These are phyloP conservation scores for Crataegus laevigata DNA, from an alignment of 306 rosid genomes.

Conservation along the genomic window DNA sequence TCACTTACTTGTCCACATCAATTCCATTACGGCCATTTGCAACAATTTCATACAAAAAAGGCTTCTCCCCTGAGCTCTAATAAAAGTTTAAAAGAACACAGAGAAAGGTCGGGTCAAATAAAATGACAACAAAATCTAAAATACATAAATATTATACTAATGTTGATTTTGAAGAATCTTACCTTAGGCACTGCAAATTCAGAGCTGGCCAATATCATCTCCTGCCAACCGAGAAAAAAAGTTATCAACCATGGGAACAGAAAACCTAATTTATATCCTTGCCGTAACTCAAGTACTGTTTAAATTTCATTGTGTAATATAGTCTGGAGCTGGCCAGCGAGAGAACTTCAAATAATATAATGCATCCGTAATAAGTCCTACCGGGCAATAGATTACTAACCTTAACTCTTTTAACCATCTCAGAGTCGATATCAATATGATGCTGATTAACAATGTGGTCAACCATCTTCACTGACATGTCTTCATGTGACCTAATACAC, in stretches of 20 bases:
- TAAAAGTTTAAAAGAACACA: neutral
- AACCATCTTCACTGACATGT: constrained; percentile 78
- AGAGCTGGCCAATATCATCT: constrained; percentile 87
- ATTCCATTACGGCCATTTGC: constrained; percentile 98
- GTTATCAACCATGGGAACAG: constrained; percentile 5
- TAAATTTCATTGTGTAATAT: neutral
- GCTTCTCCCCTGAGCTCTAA: constrained; percentile 68
- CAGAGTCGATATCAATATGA: constrained; percentile 59
- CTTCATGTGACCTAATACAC: constrained; percentile 72
- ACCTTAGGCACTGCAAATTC: constrained; percentile 55
- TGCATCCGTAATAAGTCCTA: neutral
- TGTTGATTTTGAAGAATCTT: constrained; percentile 6
- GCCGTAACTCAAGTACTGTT: neutral
- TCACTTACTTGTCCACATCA: constrained; percentile 91
- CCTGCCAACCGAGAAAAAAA: constrained; percentile 40
- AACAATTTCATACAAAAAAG: constrained; percentile 86
- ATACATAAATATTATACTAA: neutral
- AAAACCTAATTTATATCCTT: neutral
- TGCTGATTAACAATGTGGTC: constrained; percentile 78
- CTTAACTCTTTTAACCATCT: constrained; percentile 69
- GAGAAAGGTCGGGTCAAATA: neutral
- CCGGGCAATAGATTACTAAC: constrained; percentile 15
- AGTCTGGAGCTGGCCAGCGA: neutral
- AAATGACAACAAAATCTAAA: neutral
- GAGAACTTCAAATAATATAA: neutral